Base-by-base conservation (phyloP, 164 flowering plant species). In the Berberis vulgaris region DNA sequence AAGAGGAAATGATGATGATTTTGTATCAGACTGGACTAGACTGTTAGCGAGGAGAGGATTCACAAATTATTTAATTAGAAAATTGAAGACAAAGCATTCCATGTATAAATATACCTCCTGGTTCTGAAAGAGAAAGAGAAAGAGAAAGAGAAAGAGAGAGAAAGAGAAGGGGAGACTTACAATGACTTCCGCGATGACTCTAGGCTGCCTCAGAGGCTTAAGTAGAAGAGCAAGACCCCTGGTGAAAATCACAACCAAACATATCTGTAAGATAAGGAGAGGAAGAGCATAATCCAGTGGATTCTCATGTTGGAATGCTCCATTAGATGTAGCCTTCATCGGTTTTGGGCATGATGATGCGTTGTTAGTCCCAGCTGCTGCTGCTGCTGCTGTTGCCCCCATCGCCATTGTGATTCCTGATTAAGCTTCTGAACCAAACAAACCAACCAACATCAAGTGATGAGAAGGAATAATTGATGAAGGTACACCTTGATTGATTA, bases 111-210 rank as follows among this genome's bases (percentile, higher is more conserved):
- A 26, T 26, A 26, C 26, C 26, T 26, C 26, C 26, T 26, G 26
- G 26, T 26, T 26, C 26, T 26, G 26, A 26, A 26, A 26, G 26
- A 26, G 26, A 26, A 26, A n/a, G n/a, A n/a, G n/a, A n/a, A 46
- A 50, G 54, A 50, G n/a, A 50, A 50, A 50, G 42, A 5, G 1
- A 57, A 42, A 26, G 7, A 39, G 3, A 41, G n/a, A 11, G 41
- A 58, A 11, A 40, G 2, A 26, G 49, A 13, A 7, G 54, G 54
- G 41, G 44, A n/a, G 2, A 54, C 77, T 47, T 46, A 74, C 77
- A 56, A 74, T 74, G 44, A 74, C 64, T 65, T 74, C 77, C 0
- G 77, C 77, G 5, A 74, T 74, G 67, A 74, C 77, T 41, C 77
- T 59, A 2, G 77, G 77, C 47, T 74, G 77, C 10, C 77, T 54